Base-by-base conservation (phyloP, 768 basidiomycete species). In the Hemileccinum impolitum region DNA sequence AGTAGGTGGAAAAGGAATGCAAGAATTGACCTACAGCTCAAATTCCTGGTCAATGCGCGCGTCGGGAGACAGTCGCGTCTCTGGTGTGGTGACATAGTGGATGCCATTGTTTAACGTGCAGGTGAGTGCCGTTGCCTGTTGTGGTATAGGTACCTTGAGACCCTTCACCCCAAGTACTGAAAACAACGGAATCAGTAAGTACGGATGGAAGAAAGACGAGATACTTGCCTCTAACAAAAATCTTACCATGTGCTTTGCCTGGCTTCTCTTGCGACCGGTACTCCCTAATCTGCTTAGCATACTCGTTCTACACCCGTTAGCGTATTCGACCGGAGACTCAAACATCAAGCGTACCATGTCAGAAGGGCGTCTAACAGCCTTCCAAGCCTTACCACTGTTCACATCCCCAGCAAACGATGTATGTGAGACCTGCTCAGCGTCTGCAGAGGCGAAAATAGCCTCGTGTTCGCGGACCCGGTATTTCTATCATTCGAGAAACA, bases 21-120 rank as follows among this genome's bases (percentile, higher is more conserved):
- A 9, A 6, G 37, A 34, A 42, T 15, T 13, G 4, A 75, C 90
- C 43, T 64, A 93, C 90, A 94, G 72, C 60, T 94, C 92, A 59
- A 94, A 94, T 64, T 94, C 92, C 64, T 93, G 90, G 40, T 90
- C 85, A 47, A 94, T 86, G 11, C 75, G 73, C 45, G 79, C 77
- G 40, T 86, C 81, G 36, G 65, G 61, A 25, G 66, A 72, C 3
- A 94, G 65, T n/a, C 74, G 72, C 46, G 75, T 80, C 59, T 90
- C 87, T 1, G 89, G 92, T 8, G 91, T 96, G 4, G 89, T 90
- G 31, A 97, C 94, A 55, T 87, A 94, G 67, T 96, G 94, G 43
- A 97, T 94, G 8, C 94, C 94, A 60, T 98, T 98, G 69, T 98
- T 96, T 53, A 98, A 75, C 0, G 91, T 92, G 65, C 91, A 91